Evolutionary conservation across 306 rosid species (phyloP).

Genomic region (Hylodesmum podocarpum): DNA sequence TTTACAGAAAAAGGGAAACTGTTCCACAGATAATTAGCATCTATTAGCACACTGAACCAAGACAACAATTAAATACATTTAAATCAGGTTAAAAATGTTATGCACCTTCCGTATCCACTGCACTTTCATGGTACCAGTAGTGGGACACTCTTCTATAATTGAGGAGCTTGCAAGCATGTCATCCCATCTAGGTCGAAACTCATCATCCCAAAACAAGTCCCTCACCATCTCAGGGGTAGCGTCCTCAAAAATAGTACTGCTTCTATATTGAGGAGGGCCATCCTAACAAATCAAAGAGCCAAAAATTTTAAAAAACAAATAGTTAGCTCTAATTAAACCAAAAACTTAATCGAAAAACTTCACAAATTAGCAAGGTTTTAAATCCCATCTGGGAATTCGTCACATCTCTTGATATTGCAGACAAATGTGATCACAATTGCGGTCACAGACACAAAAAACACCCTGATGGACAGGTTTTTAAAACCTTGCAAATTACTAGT

Average conservation of each 20-base stretch:
- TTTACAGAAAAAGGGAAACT: constrained; percentile 73
- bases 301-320: not conserved
- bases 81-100: not conserved
- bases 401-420: no score
- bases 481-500: no score
- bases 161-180: constrained; percentile 50
- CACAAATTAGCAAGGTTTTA: not conserved
- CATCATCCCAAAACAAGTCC: constrained; percentile 66
- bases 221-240: constrained; percentile 67
- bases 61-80: not conserved
- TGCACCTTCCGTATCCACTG: constrained; percentile 61
- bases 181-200: constrained; percentile 58
- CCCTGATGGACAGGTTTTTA: no score
- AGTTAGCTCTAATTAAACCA: not conserved
- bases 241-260: constrained; percentile 59
- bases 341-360: not conserved
- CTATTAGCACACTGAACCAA: constrained; percentile 29
- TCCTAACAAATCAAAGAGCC: constrained; percentile 34
- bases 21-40: constrained; percentile 35
- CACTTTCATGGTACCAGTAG: constrained; percentile 59
- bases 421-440: no score
- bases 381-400: no score
- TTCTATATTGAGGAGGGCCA: constrained; percentile 62
- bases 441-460: no score
- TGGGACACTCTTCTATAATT: constrained; percentile 56